Base-by-base conservation (phyloP, 2,329 filamentous ascomycete species). In the Fusarium piperis region DNA sequence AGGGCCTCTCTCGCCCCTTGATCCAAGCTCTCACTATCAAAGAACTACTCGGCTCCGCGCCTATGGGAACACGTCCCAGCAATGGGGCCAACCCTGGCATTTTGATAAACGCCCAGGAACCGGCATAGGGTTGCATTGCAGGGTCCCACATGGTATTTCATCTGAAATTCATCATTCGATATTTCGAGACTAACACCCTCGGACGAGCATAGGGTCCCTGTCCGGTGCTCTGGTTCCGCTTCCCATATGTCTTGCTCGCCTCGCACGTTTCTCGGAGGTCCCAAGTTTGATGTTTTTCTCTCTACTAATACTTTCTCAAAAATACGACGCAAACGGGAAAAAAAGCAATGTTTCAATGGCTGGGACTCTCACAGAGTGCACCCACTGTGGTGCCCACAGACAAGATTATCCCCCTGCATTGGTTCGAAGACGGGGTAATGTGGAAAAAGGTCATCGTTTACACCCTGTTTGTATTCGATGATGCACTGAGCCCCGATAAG, bases 381-480 rank as follows among this genome's bases (percentile, higher is more conserved):
- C 55, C 55, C 55, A 15, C 23, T 35, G 10, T 28, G 23, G 36
- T 57, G n/a, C 55, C 55, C 36, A 28, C 35, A 6, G 76, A 78
- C 48, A 61, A 41, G 3, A 71, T 79, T 15, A 55, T 77, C 6
- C 76, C 76, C 4, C 39, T 78, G 7, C 67, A 64, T 48, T 78
- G 69, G 41, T 77, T 75, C 20, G 78, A 79, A 39, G 72, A 79
- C 38, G 73, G 67, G 5, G 48, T 72, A 9, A 64, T 78, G 3
- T 76, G 62, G 18, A 66, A 67, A 28, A 71, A 65, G 6, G 72
- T 75, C 39, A 62, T 77, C 2, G 28, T 78, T 10, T 73, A 78
- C 61, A 72, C 64, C 10, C 30, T 79, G 33, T 71, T 76, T 12
- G 71, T 73, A 1, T 79, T 77, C 36, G 77, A 80, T 63, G 75